Evolutionary conservation across 1,284 basidiomycete species (phyloP), one percentile per base, ranked within the genome.

Genomic region (Papiliotrema terrestris): DNA sequence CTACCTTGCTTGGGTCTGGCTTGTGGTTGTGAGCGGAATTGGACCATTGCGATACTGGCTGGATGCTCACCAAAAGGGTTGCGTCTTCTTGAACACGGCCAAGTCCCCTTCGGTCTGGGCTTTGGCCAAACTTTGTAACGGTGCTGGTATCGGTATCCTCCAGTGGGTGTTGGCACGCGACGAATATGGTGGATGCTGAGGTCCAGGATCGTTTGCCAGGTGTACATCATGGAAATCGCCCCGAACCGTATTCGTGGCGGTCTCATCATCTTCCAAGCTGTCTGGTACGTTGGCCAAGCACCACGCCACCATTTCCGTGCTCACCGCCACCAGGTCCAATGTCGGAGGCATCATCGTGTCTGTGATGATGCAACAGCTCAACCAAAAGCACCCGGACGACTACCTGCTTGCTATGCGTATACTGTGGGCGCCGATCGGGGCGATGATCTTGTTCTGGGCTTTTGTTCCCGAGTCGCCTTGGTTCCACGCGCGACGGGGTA

Each of bases 191-290:
- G 44, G 29, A 22, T 19, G 17, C 11, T 19, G 17, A 32, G 4
- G 8, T 3, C 19, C 44, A 56, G 55, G 49, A 56, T 56, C 45
- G 42, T 45, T 25, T 56, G 55, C 39, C 55, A 56, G 35, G 51
- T 51, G 39, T 56, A 55, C 29, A 50, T 63, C 38, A 54, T 58
- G 45, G 65, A 67, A 38, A 56, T 65, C 45, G 49, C 56, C 1
- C 63, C 65, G 0, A 53, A 58, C 22, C 53, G 62, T n/a, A 60
- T 61, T 20, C 58, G 63, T 23, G 65, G 65, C 14, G 57, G 57
- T 39, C 44, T 67, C 13, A 48, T 65, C 47, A 59, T 61, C 35
- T 61, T 60, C 46, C 63, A 67, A 47, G 60, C 59, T 17, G 47
- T 65, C 19, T 66, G 62, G 62, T 58, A 36, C 23, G 57, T 48